Evolutionary conservation across 1,139 yeast species (phyloP).

Genomic region (Eremothecium gossypii): DNA sequence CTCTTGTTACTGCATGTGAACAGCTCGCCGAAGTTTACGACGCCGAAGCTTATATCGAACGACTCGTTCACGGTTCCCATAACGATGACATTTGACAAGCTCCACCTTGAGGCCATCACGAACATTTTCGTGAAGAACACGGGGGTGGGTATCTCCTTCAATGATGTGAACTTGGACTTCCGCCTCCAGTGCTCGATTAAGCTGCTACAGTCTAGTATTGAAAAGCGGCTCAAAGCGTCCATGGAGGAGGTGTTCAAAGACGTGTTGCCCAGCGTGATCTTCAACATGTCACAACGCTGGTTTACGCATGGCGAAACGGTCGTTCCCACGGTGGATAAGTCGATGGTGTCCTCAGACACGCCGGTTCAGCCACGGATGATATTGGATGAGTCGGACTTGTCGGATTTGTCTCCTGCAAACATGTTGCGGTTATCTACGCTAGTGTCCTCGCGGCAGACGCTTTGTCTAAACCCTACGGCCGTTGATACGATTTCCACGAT

Average conservation of each 20-base stretch:
- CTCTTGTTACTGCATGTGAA: slow-evolving; percentile 23
- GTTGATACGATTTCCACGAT: slow-evolving; percentile 26
- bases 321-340: neutral
- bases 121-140: slow-evolving; percentile 27
- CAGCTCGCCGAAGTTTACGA: slow-evolving; percentile 24
- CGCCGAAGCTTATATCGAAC: slow-evolving; percentile 27
- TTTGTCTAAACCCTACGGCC: slow-evolving; percentile 55
- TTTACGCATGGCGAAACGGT: slow-evolving; percentile 15
- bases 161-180: slow-evolving; percentile 30
- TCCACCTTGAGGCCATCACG: slow-evolving; percentile 28
- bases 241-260: slow-evolving; percentile 29
- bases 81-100: slow-evolving; percentile 27
- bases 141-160: slow-evolving; percentile 30
- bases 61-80: slow-evolving; percentile 31
- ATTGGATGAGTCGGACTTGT: slow-evolving; percentile 23
- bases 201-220: slow-evolving; percentile 28
- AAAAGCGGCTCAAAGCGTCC: slow-evolving; percentile 27
- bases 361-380: slow-evolving; percentile 10
- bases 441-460: slow-evolving; percentile 68
- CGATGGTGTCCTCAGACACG: neutral
- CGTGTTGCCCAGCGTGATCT: slow-evolving; percentile 27
- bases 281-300: slow-evolving; percentile 29
- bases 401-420: slow-evolving; percentile 55
- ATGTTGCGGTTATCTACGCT: slow-evolving; percentile 63
- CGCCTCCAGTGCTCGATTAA: slow-evolving; percentile 30